Conservation (phyloP, 2,329 filamentous ascomycete species). For the Thermothelomyces thermophilus region DNA sequence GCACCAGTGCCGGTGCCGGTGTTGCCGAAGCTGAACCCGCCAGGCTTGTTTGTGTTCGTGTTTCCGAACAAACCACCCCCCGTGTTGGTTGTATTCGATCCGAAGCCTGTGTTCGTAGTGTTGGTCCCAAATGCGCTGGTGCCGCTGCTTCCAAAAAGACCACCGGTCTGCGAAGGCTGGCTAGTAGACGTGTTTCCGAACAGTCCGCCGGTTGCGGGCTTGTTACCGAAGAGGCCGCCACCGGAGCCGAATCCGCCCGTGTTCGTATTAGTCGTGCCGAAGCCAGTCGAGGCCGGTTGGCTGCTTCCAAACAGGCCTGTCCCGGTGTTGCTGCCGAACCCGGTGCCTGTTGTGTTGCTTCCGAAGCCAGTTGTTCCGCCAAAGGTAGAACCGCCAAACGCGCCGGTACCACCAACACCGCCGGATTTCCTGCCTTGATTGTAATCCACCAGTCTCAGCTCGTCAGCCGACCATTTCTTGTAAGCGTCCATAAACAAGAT, state of each 20-base stretch:
- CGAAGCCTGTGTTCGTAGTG: conserved; percentile 16
- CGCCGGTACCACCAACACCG: conserved; percentile 75
- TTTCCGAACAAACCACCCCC: conserved; percentile 33
- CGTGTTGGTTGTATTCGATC: conserved; percentile 11
- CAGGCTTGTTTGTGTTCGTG: conserved; percentile 17
- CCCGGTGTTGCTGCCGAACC: conserved; percentile 37
- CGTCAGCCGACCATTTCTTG: conserved; percentile 85
- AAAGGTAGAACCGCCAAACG: conserved; percentile 61
- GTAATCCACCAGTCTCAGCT: conserved; percentile 80
- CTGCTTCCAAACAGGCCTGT: conserved; percentile 35
- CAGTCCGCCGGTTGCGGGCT: conserved; percentile 28
- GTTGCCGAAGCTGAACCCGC: conserved; percentile 22
- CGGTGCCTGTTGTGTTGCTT: conserved; percentile 33
- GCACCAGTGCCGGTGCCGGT: conserved; percentile 13
- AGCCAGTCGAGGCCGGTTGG: conserved; percentile 31
- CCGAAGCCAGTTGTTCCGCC: conserved; percentile 42
- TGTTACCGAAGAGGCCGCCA: conserved; percentile 29
- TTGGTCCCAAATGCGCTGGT: conserved; percentile 17
- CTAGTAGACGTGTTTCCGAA: conserved; percentile 38
- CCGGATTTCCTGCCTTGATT: conserved; percentile 77
- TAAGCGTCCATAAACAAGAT: conserved; percentile 74
- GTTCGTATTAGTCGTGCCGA: conserved; percentile 25
- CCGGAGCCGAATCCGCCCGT: conserved; percentile 36
- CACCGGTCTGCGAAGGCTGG: conserved; percentile 24
- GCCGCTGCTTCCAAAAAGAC: conserved; percentile 40